Base-by-base conservation (phyloP, 345 rosid genomes). In the Populus nigra region DNA sequence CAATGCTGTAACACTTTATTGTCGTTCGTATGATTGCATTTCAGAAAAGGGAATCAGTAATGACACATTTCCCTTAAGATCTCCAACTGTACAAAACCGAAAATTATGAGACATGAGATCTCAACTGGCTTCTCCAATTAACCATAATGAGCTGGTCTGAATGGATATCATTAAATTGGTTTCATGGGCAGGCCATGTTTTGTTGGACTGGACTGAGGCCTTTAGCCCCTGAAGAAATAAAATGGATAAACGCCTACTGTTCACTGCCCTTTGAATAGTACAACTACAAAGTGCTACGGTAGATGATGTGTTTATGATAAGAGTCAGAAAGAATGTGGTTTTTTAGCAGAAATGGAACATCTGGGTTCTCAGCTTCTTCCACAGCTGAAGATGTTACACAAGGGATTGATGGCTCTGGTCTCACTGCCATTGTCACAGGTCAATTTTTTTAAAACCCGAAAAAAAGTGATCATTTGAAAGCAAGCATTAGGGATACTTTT, bases 381-480 rank as follows among this genome's bases (percentile, higher is more conserved):
- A 90, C 91, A 13, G 98, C 98, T 0, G 96, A 90, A 88, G 89
- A 93, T 79, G 96, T 90, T 33, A 89, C 98, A 35, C 83, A 81
- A 15, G 94, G 96, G 77, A 82, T 91, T 76, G 89, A 91, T 80
- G 96, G 86, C 39, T 79, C 89, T 67, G 90, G 85, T 77, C 93
- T 91, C 85, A 93, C 98, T 41, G 94, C 98, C 71, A 84, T 93
- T 78, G 88, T 89, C 70, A 91, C 96, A 77, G 92, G 96, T 92
- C 69, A 5, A 20, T 17, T 69, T 75, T 59, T 23, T 59, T 25
- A 4, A 4, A 47, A 3, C 29, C 65, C 65, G 5, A 23, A 23
- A 59, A 20, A 3, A 59, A 59, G 5, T 9, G 29, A 59, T n/a
- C 29, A n/a, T 59, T 59, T 59, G 29, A 23, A 59, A 23, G 65